Evolutionary conservation across 2,329 filamentous ascomycete genomes (phyloP), one percentile per base, ranked within the genome.

Genomic region (Penicillium sclerotiorum): DNA sequence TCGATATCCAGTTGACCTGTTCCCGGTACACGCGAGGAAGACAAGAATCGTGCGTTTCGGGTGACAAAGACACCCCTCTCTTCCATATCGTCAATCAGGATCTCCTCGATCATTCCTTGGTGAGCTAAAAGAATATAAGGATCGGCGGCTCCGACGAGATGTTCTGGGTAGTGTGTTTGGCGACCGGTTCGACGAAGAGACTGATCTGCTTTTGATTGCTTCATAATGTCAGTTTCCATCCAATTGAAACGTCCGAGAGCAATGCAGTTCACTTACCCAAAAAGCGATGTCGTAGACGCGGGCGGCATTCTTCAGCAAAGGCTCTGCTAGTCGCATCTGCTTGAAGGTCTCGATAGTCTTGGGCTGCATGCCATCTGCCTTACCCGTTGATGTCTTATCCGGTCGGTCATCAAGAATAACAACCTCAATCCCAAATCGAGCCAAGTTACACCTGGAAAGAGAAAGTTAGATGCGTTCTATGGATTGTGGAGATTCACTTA

Each of bases 261-360:
- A n/a, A n/a, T n/a, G n/a, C n/a, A n/a, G n/a, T n/a, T n/a, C n/a
- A 52, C 77, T 75, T 65, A 83, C 78, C 86, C 87, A 90, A 66
- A 89, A 89, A 36, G 83, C 79, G 52, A 90, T 90, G 62, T 90
- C 87, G 68, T 87, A 88, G 37, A 90, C 82, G 38, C 81, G 82
- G 42, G 86, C 86, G 23, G 85, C 87, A 59, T 84, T 80, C 55
- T 82, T 81, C 35, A 90, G 69, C 23, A 90, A 69, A 1, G 81
- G 75, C 55, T 89, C 86, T n/a, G 83, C 85, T n/a, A 90, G 72
- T 27, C 86, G 78, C 76, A 90, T 83, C 70, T 89, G 87, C 54
- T 83, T 81, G 60, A 90, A 81, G 0, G 87, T 90, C 73, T 90
- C 87, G 60, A 91, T 88, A 1, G 86, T 87, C 71, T 90, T 90